These are phyloP conservation scores for Cercophora newfieldiana DNA, from an alignment of 495 filamentous ascomycete genomes.

Conservation along the genomic window DNA sequence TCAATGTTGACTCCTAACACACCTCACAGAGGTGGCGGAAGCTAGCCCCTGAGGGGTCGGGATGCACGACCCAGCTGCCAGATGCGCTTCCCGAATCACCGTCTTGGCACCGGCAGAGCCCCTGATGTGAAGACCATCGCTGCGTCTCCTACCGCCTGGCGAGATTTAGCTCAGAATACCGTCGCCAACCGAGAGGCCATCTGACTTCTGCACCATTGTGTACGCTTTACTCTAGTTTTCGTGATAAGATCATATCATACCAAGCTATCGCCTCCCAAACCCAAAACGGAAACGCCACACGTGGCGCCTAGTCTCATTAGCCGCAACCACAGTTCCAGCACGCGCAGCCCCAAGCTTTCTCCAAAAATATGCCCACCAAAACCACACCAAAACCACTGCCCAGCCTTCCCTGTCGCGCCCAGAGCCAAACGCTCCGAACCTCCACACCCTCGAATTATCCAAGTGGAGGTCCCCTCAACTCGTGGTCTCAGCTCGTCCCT, in stretches of 20 bases:
- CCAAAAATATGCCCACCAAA: constrained; percentile 14
- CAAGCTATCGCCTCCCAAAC: too few relatives aligned
- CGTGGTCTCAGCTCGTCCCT: constrained; percentile 25
- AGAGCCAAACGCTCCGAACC: background rate
- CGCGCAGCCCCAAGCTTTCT: background rate
- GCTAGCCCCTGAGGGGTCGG: background rate
- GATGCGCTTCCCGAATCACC: background rate
- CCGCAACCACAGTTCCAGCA: background rate
- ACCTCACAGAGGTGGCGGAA: background rate
- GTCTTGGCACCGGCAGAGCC: background rate
- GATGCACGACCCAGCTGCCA: constrained; percentile 12
- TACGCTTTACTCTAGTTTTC: too few relatives aligned
- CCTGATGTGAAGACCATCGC: background rate
- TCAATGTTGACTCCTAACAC: background rate
- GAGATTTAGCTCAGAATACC: too few relatives aligned
- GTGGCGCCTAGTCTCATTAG: background rate
- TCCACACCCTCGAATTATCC: constrained; percentile 14
- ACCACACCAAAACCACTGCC: background rate
- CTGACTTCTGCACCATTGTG: too few relatives aligned
- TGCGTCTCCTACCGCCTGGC: too few relatives aligned
- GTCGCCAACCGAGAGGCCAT: too few relatives aligned
- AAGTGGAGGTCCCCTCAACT: constrained; percentile 25
- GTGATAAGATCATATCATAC: too few relatives aligned
- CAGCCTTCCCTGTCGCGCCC: constrained; percentile 1
- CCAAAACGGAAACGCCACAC: background rate